Evolutionary conservation across 1,284 basidiomycete genomes (phyloP).

Genomic region (Sparassis latifolia): DNA sequence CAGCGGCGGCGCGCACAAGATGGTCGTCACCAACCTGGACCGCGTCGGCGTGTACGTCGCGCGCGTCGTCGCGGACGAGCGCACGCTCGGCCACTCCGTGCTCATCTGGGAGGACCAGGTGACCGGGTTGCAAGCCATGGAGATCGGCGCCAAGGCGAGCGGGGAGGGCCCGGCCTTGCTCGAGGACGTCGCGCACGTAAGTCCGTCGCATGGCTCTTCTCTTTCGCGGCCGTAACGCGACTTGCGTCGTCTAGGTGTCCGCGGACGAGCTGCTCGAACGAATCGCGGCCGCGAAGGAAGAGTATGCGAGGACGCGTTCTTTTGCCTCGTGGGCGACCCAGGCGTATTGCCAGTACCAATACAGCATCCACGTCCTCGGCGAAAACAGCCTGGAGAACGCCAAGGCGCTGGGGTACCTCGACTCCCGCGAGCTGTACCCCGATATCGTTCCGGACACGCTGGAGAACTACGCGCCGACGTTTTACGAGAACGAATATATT

Average conservation of each 20-base stretch:
- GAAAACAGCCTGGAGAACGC: conserved; percentile 20
- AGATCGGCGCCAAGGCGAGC: conserved; percentile 10
- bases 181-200: conserved; percentile 3
- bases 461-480: conserved; percentile 14
- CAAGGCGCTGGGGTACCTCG: conserved; percentile 17
- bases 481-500: not conserved
- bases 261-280: conserved; percentile 7
- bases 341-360: conserved; percentile 10
- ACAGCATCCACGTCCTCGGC: conserved; percentile 15
- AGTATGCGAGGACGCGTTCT: not conserved
- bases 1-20: conserved; percentile 9
- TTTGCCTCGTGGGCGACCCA: not conserved
- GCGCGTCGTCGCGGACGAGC: conserved; percentile 18
- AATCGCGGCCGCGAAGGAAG: not conserved
- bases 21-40: conserved; percentile 11
- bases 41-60: conserved; percentile 17
- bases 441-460: conserved; percentile 12
- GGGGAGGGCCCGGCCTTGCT: conserved; percentile 10
- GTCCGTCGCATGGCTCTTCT: not conserved
- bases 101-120: conserved; percentile 23
- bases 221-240: not conserved
- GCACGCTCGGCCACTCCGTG: conserved; percentile 21
- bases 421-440: conserved; percentile 19
- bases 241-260: conserved; percentile 2
- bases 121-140: conserved; percentile 10